These are phyloP conservation scores for Verticillium tricorpus DNA, from an alignment of 2,329 filamentous ascomycete genomes.

Conservation along the genomic window DNA sequence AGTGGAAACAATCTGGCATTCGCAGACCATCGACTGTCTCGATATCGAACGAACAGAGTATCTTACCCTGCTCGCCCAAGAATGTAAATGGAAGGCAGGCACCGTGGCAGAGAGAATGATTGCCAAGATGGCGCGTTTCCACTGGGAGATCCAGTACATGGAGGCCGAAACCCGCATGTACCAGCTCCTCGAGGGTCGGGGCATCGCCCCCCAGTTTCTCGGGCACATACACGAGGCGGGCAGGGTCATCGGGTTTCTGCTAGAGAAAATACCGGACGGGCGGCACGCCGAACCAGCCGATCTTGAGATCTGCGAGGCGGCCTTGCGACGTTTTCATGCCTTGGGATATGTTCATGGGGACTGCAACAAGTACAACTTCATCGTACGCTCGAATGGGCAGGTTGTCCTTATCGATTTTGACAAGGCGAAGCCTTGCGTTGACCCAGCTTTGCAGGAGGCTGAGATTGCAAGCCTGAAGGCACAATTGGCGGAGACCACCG, in stretches of 20 bases:
- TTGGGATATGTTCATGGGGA: not conserved
- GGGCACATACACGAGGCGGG: conserved; percentile 15
- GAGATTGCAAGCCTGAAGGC: too few relatives aligned
- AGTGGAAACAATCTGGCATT: too few relatives aligned
- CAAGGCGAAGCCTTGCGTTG: too few relatives aligned
- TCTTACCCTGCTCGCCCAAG: too few relatives aligned
- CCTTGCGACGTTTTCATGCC: not conserved
- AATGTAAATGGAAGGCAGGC: too few relatives aligned
- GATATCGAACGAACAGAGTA: too few relatives aligned
- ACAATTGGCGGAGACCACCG: too few relatives aligned
- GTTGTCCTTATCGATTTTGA: too few relatives aligned
- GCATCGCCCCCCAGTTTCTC: conserved; percentile 13
- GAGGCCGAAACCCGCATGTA: conserved; percentile 16
- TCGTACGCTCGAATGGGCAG: not conserved
- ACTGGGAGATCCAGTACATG: conserved; percentile 16
- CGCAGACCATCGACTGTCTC: too few relatives aligned
- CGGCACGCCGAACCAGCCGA: not conserved
- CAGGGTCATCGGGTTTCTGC: conserved; percentile 13
- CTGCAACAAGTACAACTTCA: not conserved
- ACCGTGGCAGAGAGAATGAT: not conserved
- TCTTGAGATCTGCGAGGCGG: not conserved
- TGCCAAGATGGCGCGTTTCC: conserved; percentile 18
- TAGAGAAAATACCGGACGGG: conserved; percentile 5
- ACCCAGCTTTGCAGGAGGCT: too few relatives aligned
- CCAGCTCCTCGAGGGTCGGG: not conserved